Conservation (phyloP, 208 protist species). For the Leishmania lainsoni region DNA sequence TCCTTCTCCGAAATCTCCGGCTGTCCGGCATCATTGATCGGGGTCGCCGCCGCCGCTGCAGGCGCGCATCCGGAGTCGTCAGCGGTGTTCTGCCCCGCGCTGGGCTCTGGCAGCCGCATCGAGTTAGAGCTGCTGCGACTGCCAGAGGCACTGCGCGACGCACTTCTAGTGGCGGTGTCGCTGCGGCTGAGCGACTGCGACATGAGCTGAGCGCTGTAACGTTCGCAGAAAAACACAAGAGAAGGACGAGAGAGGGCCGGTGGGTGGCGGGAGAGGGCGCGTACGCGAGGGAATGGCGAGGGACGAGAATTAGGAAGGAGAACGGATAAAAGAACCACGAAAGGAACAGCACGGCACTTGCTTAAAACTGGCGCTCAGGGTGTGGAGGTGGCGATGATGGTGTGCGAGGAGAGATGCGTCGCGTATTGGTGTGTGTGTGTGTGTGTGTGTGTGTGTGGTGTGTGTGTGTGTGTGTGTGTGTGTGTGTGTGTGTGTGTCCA, state of each 20-base stretch:
- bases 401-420: too few relatives aligned
- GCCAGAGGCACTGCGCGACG: neutral
- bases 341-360: neutral
- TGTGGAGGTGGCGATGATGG: neutral
- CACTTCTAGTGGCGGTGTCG: neutral
- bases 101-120: conserved; percentile 28
- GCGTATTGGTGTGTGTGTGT: neutral
- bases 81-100: neutral
- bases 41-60: neutral
- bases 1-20: conserved; percentile 4
- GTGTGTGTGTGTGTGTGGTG: neutral
- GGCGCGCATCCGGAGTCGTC: neutral
- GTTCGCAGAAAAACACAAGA: too few relatives aligned
- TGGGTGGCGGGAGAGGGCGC: too few relatives aligned
- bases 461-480: neutral
- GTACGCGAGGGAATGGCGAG: neutral
- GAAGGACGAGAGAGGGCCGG: too few relatives aligned
- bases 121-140: conserved; percentile 40
- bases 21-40: neutral
- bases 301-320: neutral
- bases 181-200: conserved; percentile 32
- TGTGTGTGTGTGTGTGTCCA: neutral
- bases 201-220: conserved; percentile 9
- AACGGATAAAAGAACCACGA: conserved; percentile 4
- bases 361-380: neutral